Evolutionary conservation across 257 asterid genomes (phyloP).

Genomic region (Hygrophila difformis): DNA sequence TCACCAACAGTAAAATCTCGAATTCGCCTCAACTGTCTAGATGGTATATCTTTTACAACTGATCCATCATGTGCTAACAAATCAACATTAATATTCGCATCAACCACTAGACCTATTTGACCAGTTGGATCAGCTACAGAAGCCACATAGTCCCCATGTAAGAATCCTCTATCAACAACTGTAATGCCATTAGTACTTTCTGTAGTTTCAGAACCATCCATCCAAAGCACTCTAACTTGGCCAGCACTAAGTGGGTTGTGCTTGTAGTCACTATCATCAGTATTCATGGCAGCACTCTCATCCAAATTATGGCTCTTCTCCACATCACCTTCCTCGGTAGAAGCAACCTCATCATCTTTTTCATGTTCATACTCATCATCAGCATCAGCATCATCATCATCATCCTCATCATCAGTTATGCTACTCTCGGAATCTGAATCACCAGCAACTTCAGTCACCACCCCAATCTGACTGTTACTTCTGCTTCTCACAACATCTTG

Average conservation of each 20-base stretch:
- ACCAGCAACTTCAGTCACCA: conserved; percentile 92
- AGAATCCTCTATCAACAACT: conserved; percentile 80
- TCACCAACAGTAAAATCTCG: conserved; percentile 88
- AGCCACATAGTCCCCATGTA: conserved; percentile 95
- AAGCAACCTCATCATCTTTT: conserved; percentile 27
- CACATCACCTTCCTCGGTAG: conserved; percentile 30
- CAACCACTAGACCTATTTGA: conserved; percentile 91
- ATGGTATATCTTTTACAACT: conserved; percentile 40
- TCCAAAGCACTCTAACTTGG: conserved; percentile 88
- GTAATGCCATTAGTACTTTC: conserved; percentile 45
- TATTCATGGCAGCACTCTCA: conserved; percentile 29
- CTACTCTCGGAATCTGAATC: conserved; percentile 91
- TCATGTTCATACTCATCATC: conserved; percentile 27
- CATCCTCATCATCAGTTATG: conserved; percentile 63
- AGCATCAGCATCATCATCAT: conserved; percentile 36
- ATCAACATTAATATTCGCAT: conserved; percentile 57
- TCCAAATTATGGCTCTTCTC: conserved; percentile 27
- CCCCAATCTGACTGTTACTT: conserved; percentile 46
- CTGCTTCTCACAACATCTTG: conserved; percentile 79
- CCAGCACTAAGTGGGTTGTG: conserved; percentile 48
- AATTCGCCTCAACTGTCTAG: conserved; percentile 61
- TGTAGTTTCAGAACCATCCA: conserved; percentile 70
- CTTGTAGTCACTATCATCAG: conserved; percentile 33
- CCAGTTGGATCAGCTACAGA: conserved; percentile 87
- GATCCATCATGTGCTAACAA: conserved; percentile 60